Evolutionary conservation across 441 rosid genomes (phyloP), one percentile per base, ranked within the genome.

Genomic region (Isatis lusitanica): DNA sequence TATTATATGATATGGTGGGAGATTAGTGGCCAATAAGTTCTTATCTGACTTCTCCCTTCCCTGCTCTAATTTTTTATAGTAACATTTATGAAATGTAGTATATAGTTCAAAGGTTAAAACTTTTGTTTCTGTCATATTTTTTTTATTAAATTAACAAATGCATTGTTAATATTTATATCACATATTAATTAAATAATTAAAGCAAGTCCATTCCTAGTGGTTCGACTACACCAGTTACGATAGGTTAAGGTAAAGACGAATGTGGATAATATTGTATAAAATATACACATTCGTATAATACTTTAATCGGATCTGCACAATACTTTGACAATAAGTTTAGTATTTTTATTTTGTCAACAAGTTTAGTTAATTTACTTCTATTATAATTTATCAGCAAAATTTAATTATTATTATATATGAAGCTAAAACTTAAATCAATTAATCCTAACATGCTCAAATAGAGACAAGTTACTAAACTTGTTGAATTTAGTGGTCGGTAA

Each of bases 11-110:
- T 47, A 44, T 64, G 77, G 59, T 64, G 65, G 65, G 58, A 55
- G 50, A 73, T 73, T 64, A 73, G 71, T 73, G 70, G 65, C 76
- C 76, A 55, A 26, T 64, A 64, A 72, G 64, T 63, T 30, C 40
- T 55, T 53, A 64, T 73, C 65, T 9, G 62, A 52, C 62, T 71
- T 57, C 4, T 70, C 16, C 10, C 35, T 43, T 24, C 16, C n/a
- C 28, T 63, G 43, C 5, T 6, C 33, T 13, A 9, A 42, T 21
- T 51, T 46, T 28, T 11, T 38, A 71, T 61, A 42, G 4, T 40
- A 50, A 42, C 13, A 11, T 46, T 9, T 18, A 52, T 42, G 46
- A 71, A 71, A 71, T 70, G 63, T 63, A 52, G 53, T 72, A 31
- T 63, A 72, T 35, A 30, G 21, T 36, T n/a, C 9, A 55, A 55